Evolutionary conservation across 2,329 filamentous ascomycete species (phyloP), one percentile per base, ranked within the genome.

Genomic region (Stagonosporopsis rhizophila): DNA sequence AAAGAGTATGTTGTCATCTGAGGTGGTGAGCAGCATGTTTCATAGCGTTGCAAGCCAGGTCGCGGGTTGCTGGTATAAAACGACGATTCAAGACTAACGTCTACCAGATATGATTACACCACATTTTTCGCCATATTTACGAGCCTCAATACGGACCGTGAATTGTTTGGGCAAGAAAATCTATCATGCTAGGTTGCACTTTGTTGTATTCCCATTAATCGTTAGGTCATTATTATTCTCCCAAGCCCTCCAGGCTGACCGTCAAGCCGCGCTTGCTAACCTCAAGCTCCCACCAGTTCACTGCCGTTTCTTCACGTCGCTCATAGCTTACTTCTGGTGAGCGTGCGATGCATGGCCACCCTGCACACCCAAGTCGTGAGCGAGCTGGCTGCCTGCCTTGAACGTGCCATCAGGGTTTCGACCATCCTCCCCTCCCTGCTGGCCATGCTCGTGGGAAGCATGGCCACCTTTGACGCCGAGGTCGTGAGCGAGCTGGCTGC

Each of bases 341-440:
- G 60, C 42, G 55, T 56, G 53, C 35, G 53, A 46, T 15, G 66
- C 61, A 58, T 70, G 67, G 30, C 70, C 70, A 5, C 73, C 74
- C 59, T 72, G 62, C 17, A 63, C 62, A 35, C 74, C 74, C 6
- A 75, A 61, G 48, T 75, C 70, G 45, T 71, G 67, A 28, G 74
- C 72, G 20, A 73, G 64, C 51, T 74, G 62, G 45, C 68, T 69
- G 39, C 74, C 74, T 44, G 66, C 60, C 61, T 69, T 72, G 65
- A 77, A 77, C 6, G 73, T 76, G 28, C 74, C 73, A 42, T 75
- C 71, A 66, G 77, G 83, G 30, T 83, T 81, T 35, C 70, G 56
- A 22, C 53, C 53, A 12, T 47, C 27, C 14, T 47, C 42, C 2
- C 32, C 37, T 9, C 2, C 40, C 8, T 55, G 40, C 9, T 38